A percentile compares a stretch with the other conserved stretches of the same genome.
These are phyloP conservation scores for Dryadomyces quercivorus DNA, from an alignment of 2,329 filamentous ascomycete genomes.

Conservation along the genomic window DNA sequence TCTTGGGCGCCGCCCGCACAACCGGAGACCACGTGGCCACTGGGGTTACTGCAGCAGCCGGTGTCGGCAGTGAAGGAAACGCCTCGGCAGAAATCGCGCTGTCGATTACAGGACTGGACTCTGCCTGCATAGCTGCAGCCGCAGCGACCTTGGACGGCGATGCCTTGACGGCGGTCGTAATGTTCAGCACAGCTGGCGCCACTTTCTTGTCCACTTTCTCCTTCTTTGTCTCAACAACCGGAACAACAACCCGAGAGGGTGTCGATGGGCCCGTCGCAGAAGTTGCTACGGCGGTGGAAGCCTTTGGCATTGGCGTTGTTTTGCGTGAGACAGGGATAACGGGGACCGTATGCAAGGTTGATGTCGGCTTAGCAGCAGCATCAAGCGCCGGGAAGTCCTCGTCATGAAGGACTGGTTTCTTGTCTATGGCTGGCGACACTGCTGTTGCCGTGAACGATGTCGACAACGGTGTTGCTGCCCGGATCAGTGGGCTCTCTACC, in stretches of 20 bases:
- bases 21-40: constrained; percentile 38
- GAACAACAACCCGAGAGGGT: background rate
- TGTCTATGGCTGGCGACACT: background rate
- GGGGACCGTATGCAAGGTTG: constrained; percentile 12
- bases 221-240: background rate
- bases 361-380: constrained; percentile 27
- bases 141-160: constrained; percentile 15
- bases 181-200: constrained; percentile 32
- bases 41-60: constrained; percentile 26
- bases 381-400: constrained; percentile 52
- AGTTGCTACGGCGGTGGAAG: constrained; percentile 15
- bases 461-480: background rate
- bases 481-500: background rate
- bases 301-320: constrained; percentile 13
- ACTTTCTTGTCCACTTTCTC: constrained; percentile 22
- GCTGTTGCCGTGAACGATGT: background rate
- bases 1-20: constrained; percentile 44
- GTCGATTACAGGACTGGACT: constrained; percentile 20
- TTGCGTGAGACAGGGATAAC: constrained; percentile 13
- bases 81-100: constrained; percentile 20
- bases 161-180: constrained; percentile 33
- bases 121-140: constrained; percentile 8
- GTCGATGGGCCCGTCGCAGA: background rate
- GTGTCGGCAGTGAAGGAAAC: constrained; percentile 39
- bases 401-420: constrained; percentile 33